Evolutionary conservation across 495 filamentous ascomycete species (phyloP), one percentile per base, ranked within the genome.

Genomic region (Friedmanniomyces simplex): DNA sequence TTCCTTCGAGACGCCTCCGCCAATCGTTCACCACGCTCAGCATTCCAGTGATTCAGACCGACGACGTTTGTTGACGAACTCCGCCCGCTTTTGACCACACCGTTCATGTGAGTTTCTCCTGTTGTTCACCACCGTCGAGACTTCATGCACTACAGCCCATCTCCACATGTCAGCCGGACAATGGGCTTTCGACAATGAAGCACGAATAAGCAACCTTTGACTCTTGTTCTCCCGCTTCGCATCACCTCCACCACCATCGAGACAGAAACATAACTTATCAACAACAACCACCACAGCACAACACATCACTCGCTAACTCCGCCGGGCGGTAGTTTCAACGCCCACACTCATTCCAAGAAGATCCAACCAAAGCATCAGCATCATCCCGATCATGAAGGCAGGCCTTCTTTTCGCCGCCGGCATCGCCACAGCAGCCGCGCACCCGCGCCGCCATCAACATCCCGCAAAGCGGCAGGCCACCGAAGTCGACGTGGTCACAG

Each of bases 381-480:
- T 21, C 21, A 56, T n/a, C 37, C 51, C 28, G 12, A 6, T 20
- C 34, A 63, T 63, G 60, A 59, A 59, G 52, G 24, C 50, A 39
- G 59, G 45, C 51, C 50, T 63, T 42, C n/a, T 59, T 36, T 55
- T 24, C 18, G 22, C 49, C 1, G 60, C 50, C 13, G 50, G 26
- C 21, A 28, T 59, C 14, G 21, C 51, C 34, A 32, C 47, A 1
- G 51, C 52, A 16, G 28, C 52, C 8, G 60, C 60, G 18, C 41
- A 50, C 41, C 60, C 60, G 13, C 52, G 49, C 36, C 32, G 46
- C 25, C 47, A 22, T 28, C 52, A 55, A 18, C 45, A 50, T 25
- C 54, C 36, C 36, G 32, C 8, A 14, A 30, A 55, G 6, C 57
- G 26, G 13, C 60, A 58, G 22, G 45, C 46, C 2, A 21, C 25